phyloP scores from a whole-genome alignment of 2,329 filamentous ascomycete genomes.

The Claviceps fusiformis region DNA sequence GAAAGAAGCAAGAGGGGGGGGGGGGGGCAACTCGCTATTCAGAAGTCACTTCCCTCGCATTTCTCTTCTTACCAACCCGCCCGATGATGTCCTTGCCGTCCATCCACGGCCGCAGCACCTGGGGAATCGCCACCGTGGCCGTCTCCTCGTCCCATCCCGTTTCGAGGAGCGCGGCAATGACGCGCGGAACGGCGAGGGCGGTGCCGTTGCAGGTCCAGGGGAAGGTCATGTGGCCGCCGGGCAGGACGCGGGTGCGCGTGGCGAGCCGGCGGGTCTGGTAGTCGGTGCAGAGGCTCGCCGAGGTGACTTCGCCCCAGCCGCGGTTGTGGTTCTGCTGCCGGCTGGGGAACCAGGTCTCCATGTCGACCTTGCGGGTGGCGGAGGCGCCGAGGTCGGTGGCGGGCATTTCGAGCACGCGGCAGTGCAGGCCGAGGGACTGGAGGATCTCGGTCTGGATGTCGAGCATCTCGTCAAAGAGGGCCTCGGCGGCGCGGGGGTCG shows the following conservation, averaged over 20 bases:
- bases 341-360: constrained; percentile 88
- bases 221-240: constrained; percentile 47
- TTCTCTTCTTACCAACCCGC: constrained; percentile 12
- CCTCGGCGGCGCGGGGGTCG: constrained; percentile 31
- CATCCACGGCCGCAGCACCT: constrained; percentile 76
- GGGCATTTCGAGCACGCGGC: constrained; percentile 88
- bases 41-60: constrained; percentile 2
- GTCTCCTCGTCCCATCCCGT: constrained; percentile 70
- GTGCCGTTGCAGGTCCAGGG: constrained; percentile 92
- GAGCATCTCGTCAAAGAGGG: constrained; percentile 73
- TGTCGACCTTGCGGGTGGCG: constrained; percentile 76
- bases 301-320: constrained; percentile 91
- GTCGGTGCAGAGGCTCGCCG: constrained; percentile 81
- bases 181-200: constrained; percentile 77
- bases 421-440: constrained; percentile 61
- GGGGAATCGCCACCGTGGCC: constrained; percentile 58
- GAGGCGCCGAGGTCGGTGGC: constrained; percentile 77
- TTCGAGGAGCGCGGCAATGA: constrained; percentile 80
- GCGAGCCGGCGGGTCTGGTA: constrained; percentile 78
- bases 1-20: neutral
- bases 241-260: constrained; percentile 57
- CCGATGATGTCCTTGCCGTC: constrained; percentile 55
- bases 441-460: constrained; percentile 78
- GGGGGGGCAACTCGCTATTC: neutral
- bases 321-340: constrained; percentile 35